Evolutionary conservation across 2,329 filamentous ascomycete genomes (phyloP).

Genomic region (Phialophora chinensis): DNA sequence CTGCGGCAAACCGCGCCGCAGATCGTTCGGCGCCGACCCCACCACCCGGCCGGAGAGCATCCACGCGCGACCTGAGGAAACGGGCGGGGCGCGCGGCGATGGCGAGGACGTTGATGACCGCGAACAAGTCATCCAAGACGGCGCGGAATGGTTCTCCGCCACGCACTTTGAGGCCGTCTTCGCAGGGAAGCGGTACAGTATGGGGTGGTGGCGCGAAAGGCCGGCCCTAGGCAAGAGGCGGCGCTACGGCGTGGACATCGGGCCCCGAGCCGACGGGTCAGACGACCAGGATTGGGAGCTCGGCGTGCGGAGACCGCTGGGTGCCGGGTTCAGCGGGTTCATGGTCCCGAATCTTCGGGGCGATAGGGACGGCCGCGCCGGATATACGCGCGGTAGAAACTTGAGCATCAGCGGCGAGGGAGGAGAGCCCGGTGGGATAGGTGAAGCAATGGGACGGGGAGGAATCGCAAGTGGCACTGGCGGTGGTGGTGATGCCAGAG

Average conservation of each 20-base stretch:
- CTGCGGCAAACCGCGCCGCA: slow-evolving; percentile 38
- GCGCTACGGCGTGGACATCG: slow-evolving; percentile 38
- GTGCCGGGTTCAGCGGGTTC: slow-evolving; percentile 28
- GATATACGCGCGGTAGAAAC: slow-evolving; percentile 22
- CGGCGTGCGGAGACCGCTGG: slow-evolving; percentile 26
- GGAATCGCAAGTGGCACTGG: no score
- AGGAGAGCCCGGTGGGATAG: background rate
- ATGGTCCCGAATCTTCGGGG: slow-evolving; percentile 21
- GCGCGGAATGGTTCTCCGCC: slow-evolving; percentile 37
- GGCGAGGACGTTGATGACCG: slow-evolving; percentile 16
- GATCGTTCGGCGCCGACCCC: slow-evolving; percentile 24
- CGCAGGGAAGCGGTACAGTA: slow-evolving; percentile 33
- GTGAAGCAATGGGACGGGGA: background rate
- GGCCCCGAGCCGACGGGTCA: slow-evolving; percentile 31
- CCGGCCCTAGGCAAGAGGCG: slow-evolving; percentile 28
- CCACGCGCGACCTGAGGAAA: slow-evolving; percentile 32
- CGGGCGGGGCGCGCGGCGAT: slow-evolving; percentile 12
- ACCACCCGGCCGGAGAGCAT: slow-evolving; percentile 29
- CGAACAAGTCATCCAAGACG: slow-evolving; percentile 34
- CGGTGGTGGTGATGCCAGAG: no score
- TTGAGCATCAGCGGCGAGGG: background rate
- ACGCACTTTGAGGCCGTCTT: slow-evolving; percentile 33
- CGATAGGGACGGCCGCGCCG: slow-evolving; percentile 32
- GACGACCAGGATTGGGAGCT: slow-evolving; percentile 38
- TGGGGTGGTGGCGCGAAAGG: slow-evolving; percentile 40